phyloP scores from a whole-genome alignment of 2,329 filamentous ascomycete species.

The Bipolaris oryzae region DNA sequence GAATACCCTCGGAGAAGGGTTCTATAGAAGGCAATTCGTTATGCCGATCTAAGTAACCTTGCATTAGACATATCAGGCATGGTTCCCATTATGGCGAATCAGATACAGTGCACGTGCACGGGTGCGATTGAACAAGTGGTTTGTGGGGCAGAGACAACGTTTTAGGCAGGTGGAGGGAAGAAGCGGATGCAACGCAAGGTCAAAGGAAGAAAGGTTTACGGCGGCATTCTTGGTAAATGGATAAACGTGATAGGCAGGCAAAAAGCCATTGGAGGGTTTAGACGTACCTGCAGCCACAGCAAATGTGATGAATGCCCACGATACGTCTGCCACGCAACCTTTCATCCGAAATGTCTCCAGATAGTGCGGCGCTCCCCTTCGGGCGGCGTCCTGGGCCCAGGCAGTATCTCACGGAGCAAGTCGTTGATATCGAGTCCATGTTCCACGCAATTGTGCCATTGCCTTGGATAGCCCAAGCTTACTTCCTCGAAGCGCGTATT shows the following conservation, averaged over 20 bases:
- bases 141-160: slow-evolving; percentile 15
- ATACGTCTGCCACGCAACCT: not conserved
- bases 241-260: slow-evolving; percentile 8
- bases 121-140: slow-evolving; percentile 16
- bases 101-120: slow-evolving; percentile 14
- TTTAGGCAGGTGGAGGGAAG: slow-evolving; percentile 28
- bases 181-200: not conserved
- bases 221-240: not conserved
- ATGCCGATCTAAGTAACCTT: slow-evolving; percentile 9
- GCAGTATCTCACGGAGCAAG: slow-evolving; percentile 54
- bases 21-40: slow-evolving; percentile 5
- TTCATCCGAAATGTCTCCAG: slow-evolving; percentile 40
- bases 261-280: slow-evolving; percentile 12
- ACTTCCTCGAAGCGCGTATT: slow-evolving; percentile 56
- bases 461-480: slow-evolving; percentile 55
- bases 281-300: slow-evolving; percentile 12
- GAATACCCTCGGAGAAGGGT: slow-evolving; percentile 11
- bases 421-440: slow-evolving; percentile 54
- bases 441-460: slow-evolving; percentile 54
- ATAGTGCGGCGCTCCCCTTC: slow-evolving; percentile 27
- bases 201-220: slow-evolving; percentile 3
- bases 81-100: slow-evolving; percentile 7
- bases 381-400: slow-evolving; percentile 47
- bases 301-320: not conserved
- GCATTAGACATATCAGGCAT: slow-evolving; percentile 1